Percentiles rank a stretch among this genome's conserved stretches.
phyloP scores from a whole-genome alignment of 2,329 filamentous ascomycete species.

The Fusarium sp. region DNA sequence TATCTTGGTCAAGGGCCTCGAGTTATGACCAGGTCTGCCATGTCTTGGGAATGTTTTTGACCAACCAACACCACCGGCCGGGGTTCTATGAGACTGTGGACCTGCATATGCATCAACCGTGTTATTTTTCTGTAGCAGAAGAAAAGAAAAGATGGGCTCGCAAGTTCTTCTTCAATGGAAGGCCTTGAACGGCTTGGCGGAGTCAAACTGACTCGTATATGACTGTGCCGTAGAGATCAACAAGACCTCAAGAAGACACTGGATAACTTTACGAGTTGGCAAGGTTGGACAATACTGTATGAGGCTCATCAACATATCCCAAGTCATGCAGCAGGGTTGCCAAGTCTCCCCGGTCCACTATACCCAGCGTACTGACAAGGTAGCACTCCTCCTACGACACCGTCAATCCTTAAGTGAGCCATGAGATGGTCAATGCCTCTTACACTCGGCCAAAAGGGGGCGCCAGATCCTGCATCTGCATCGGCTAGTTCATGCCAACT shows the following conservation, averaged over 20 bases:
- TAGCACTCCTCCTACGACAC: neutral
- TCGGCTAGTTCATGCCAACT: neutral
- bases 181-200: neutral
- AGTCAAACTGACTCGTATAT: neutral
- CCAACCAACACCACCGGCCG: neutral
- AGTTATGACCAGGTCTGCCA: neutral
- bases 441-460: constrained; percentile 6
- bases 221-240: neutral
- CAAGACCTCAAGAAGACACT: neutral
- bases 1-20: neutral
- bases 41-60: neutral
- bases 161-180: neutral
- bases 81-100: constrained; percentile 3
- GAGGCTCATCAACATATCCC: neutral
- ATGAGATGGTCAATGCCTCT: constrained; percentile 14
- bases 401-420: neutral
- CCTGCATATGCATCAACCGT: constrained; percentile 5
- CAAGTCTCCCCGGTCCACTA: neutral
- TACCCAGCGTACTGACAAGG: neutral
- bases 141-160: neutral
- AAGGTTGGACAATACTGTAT: neutral
- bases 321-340: neutral
- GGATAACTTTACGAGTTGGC: neutral
- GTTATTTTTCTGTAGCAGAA: neutral
- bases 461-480: neutral